Conservation (phyloP, 768 basidiomycete genomes). For the Agrocybe chaxingu region DNA sequence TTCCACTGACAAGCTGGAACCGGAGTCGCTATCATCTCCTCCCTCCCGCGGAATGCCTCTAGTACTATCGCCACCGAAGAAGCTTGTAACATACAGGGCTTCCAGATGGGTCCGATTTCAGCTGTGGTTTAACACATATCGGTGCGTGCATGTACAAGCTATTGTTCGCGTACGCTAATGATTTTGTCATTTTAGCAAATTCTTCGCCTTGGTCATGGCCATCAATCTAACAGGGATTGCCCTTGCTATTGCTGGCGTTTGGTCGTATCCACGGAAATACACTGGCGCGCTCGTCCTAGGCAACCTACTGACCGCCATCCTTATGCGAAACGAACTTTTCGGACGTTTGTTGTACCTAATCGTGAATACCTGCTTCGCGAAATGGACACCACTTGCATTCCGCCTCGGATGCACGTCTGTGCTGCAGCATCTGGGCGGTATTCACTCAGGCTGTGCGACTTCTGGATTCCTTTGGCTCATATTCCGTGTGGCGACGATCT, state of each 20-base stretch:
- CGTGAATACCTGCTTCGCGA: conserved; percentile 76
- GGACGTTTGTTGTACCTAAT: conserved; percentile 71
- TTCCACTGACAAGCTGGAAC: too few species aligned
- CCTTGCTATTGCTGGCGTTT: conserved; percentile 59
- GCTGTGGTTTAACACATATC: conserved; percentile 80
- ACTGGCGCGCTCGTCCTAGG: conserved; percentile 73
- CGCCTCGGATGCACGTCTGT: conserved; percentile 71
- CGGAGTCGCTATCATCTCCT: conserved; percentile 2
- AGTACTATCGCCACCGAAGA: conserved; percentile 7
- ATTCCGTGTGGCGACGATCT: conserved; percentile 53
- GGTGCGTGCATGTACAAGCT: conserved; percentile 34
- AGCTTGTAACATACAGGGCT: conserved; percentile 30
- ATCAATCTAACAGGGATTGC: conserved; percentile 60
- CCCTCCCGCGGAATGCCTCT: conserved; percentile 1
- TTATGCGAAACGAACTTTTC: conserved; percentile 82
- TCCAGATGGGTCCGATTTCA: conserved; percentile 57
- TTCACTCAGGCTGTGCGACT: conserved; percentile 78
- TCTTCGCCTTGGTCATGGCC: conserved; percentile 60
- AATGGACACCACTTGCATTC: conserved; percentile 51
- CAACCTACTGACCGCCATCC: conserved; percentile 67
- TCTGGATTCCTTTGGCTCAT: conserved; percentile 76
- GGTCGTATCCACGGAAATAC: conserved; percentile 64
- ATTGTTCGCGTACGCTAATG: not conserved
- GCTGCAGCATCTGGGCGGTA: conserved; percentile 77
- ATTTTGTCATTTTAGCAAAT: conserved; percentile 46